Evolutionary conservation across 345 rosid species (phyloP).

Genomic region (Ceriops decandra): DNA sequence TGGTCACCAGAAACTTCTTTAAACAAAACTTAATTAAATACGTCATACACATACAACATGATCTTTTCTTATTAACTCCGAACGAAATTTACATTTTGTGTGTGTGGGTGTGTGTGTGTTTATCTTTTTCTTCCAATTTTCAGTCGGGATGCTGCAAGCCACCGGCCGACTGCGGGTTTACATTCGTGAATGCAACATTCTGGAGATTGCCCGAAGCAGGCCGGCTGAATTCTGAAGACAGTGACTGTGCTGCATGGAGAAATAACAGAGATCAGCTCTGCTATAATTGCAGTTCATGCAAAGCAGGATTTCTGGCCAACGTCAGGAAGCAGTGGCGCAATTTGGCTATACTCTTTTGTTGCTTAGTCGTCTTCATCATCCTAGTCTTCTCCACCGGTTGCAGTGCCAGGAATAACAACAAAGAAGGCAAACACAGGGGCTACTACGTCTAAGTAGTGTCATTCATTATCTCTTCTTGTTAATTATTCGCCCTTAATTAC

Average conservation of each 20-base stretch:
- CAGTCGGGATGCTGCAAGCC: conserved; percentile 49
- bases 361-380: conserved; percentile 15
- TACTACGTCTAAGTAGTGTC: no score
- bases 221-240: background rate
- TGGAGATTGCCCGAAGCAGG: conserved; percentile 9
- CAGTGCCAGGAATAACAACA: conserved; percentile 14
- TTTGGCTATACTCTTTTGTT: conserved; percentile 17
- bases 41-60: no score
- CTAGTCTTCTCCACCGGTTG: conserved; percentile 18
- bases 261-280: conserved; percentile 31
- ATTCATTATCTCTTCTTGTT: no score
- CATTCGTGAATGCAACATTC: conserved; percentile 17
- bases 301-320: conserved; percentile 33
- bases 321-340: conserved; percentile 31
- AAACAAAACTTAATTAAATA: no score
- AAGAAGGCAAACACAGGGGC: background rate
- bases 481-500: no score
- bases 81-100: no score
- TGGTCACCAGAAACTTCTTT: no score
- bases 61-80: no score
- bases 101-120: accelerated
- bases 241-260: conserved; percentile 35
- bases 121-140: background rate
- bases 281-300: conserved; percentile 45
- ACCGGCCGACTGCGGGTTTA: conserved; percentile 29